These are phyloP conservation scores for Helotiales sp. DNA, from an alignment of 2,329 filamentous ascomycete genomes.

Conservation along the genomic window DNA sequence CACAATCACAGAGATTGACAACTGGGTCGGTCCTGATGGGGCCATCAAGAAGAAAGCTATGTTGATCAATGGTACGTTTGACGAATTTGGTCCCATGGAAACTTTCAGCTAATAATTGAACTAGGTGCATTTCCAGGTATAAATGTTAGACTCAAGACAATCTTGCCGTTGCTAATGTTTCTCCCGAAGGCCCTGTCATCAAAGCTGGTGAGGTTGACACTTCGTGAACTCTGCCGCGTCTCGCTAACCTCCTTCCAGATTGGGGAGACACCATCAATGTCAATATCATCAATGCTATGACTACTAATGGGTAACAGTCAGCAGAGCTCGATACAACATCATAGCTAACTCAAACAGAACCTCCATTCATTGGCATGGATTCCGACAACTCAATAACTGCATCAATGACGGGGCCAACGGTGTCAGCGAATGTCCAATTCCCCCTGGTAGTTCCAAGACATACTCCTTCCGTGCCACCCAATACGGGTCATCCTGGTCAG, in stretches of 20 bases:
- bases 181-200: constrained; percentile 37
- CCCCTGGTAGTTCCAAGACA: constrained; percentile 46
- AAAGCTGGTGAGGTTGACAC: constrained; percentile 34
- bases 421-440: constrained; percentile 67
- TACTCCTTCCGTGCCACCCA: constrained; percentile 36
- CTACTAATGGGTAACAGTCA: constrained; percentile 53
- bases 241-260: constrained; percentile 6
- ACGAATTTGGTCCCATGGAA: neutral
- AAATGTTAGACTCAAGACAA: constrained; percentile 40
- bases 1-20: constrained; percentile 19
- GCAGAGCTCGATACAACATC: too few species aligned
- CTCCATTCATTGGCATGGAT: constrained; percentile 52
- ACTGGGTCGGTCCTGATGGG: constrained; percentile 20
- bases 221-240: neutral
- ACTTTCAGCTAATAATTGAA: constrained; percentile 13
- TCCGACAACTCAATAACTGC: constrained; percentile 52
- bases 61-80: constrained; percentile 15
- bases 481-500: constrained; percentile 55
- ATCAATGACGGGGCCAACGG: constrained; percentile 50
- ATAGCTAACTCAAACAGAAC: constrained; percentile 38
- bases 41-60: constrained; percentile 18
- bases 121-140: constrained; percentile 38
- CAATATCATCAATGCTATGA: constrained; percentile 65
- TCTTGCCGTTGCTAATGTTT: constrained; percentile 32
- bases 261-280: constrained; percentile 55